phyloP scores from a whole-genome alignment of 495 filamentous ascomycete species.

The Thermochaetoides thermophila region DNA sequence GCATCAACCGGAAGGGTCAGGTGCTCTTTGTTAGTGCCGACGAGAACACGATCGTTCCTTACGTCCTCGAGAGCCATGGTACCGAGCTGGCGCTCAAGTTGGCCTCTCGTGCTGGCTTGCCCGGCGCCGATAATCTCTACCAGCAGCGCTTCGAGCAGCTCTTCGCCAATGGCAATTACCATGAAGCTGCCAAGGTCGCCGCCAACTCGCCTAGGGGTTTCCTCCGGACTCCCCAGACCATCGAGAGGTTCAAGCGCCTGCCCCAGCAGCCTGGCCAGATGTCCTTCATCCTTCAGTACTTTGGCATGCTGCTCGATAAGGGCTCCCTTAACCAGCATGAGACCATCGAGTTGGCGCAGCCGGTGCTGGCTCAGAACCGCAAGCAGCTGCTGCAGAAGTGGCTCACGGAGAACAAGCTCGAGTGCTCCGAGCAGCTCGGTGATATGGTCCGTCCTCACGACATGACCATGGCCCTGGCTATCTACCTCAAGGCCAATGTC shows the following conservation, averaged over 20 bases:
- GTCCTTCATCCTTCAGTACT: conserved; percentile 92
- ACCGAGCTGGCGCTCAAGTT: conserved; percentile 84
- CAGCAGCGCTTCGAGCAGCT: conserved; percentile 82
- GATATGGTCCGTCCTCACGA: conserved; percentile 88
- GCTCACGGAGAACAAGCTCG: conserved; percentile 87
- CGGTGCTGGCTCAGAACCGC: conserved; percentile 80
- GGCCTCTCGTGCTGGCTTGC: conserved; percentile 82
- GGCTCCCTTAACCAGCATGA: conserved; percentile 83
- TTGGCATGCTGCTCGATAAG: conserved; percentile 93
- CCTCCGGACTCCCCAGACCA: conserved; percentile 82
- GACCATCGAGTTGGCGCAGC: conserved; percentile 82
- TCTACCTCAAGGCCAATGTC: conserved; percentile 78
- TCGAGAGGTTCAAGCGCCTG: conserved; percentile 82
- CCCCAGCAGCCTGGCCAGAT: conserved; percentile 62
- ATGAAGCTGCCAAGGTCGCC: conserved; percentile 84
- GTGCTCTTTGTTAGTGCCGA: conserved; percentile 87
- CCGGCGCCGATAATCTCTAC: conserved; percentile 91
- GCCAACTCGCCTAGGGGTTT: conserved; percentile 95
- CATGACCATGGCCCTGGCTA: conserved; percentile 62
- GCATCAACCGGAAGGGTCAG: conserved; percentile 93
- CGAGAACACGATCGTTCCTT: conserved; percentile 79
- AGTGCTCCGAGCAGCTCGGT: conserved; percentile 88
- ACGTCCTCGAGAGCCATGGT: conserved; percentile 89
- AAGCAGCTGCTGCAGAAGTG: conserved; percentile 97
- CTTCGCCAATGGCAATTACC: conserved; percentile 57